phyloP scores from a whole-genome alignment of 352 stramenopile genomes.

The Phytophthora fragariae region DNA sequence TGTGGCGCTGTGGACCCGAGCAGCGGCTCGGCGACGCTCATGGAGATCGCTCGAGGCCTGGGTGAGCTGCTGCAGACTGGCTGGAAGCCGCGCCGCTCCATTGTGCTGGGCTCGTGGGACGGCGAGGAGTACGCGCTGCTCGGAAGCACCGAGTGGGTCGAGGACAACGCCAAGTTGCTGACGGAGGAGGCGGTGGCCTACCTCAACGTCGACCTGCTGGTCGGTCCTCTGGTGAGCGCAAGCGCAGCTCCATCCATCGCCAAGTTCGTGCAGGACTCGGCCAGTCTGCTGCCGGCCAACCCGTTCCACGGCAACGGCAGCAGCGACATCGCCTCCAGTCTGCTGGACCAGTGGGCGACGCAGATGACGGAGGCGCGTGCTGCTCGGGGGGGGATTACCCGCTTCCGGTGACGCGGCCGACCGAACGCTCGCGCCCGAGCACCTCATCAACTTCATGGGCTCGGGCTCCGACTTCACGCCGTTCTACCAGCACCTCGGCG shows the following conservation, averaged over 20 bases:
- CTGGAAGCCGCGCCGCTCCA: slow-evolving; percentile 65
- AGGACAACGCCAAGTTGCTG: slow-evolving; percentile 52
- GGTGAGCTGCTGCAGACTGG: slow-evolving; percentile 50
- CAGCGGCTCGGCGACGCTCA: slow-evolving; percentile 57
- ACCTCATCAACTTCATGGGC: slow-evolving; percentile 62
- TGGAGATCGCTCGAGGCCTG: slow-evolving; percentile 70
- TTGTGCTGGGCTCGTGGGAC: slow-evolving; percentile 78
- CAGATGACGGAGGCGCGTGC: slow-evolving; percentile 30
- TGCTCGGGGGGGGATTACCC: slow-evolving; percentile 31
- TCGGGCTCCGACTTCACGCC: slow-evolving; percentile 79
- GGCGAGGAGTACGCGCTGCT: slow-evolving; percentile 80
- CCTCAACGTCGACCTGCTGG: slow-evolving; percentile 78
- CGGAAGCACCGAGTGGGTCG: slow-evolving; percentile 76
- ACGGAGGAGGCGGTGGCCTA: slow-evolving; percentile 68
- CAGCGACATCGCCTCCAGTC: slow-evolving; percentile 9
- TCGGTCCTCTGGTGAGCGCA: slow-evolving; percentile 50
- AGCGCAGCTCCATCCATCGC: slow-evolving; percentile 61
- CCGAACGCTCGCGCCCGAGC: slow-evolving; percentile 47
- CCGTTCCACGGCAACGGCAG: slow-evolving; percentile 28
- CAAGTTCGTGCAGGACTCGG: slow-evolving; percentile 56
- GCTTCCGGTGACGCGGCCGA: slow-evolving; percentile 39
- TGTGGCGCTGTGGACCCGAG: slow-evolving; percentile 75
- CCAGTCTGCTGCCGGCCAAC: slow-evolving; percentile 51
- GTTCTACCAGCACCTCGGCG: slow-evolving; percentile 87
- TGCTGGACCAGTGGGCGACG: slow-evolving; percentile 46